Percentiles rank a stretch among this genome's conserved stretches.
phyloP scores from a whole-genome alignment of 2,329 filamentous ascomycete genomes.

The Colletotrichum eleusines region DNA sequence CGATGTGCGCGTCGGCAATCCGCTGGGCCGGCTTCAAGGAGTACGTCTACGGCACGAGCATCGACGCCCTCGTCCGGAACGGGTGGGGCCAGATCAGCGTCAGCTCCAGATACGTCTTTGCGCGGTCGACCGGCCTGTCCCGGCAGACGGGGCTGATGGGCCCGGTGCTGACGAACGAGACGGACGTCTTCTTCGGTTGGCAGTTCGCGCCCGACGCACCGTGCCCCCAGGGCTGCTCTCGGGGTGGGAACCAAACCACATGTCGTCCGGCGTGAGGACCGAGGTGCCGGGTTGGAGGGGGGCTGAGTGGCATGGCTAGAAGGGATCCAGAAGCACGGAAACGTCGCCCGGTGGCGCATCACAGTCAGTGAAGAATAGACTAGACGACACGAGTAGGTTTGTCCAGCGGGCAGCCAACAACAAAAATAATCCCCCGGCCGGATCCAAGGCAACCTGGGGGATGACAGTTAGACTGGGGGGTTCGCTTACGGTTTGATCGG shows the following conservation, averaged over 20 bases:
- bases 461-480: background rate
- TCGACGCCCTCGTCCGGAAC: slow-evolving; percentile 57
- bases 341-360: background rate
- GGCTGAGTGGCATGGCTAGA: background rate
- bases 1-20: slow-evolving; percentile 69
- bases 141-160: slow-evolving; percentile 55
- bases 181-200: slow-evolving; percentile 66
- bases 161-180: slow-evolving; percentile 63
- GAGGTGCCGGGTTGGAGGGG: too few species aligned
- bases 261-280: slow-evolving; percentile 22
- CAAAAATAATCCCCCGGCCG: background rate
- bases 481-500: background rate
- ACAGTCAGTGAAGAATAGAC: background rate
- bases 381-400: background rate
- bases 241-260: slow-evolving; percentile 4
- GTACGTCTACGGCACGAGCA: slow-evolving; percentile 66
- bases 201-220: slow-evolving; percentile 56
- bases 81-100: slow-evolving; percentile 67
- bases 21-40: slow-evolving; percentile 67
- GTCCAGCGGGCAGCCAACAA: background rate
- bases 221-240: slow-evolving; percentile 35
- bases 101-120: slow-evolving; percentile 59
- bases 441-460: background rate
- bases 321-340: background rate
- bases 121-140: slow-evolving; percentile 53